Percentiles rank a stretch among this genome's conserved stretches.
Conservation (phyloP, 2,329 filamentous ascomycete genomes). For the Epichloe baconii region DNA sequence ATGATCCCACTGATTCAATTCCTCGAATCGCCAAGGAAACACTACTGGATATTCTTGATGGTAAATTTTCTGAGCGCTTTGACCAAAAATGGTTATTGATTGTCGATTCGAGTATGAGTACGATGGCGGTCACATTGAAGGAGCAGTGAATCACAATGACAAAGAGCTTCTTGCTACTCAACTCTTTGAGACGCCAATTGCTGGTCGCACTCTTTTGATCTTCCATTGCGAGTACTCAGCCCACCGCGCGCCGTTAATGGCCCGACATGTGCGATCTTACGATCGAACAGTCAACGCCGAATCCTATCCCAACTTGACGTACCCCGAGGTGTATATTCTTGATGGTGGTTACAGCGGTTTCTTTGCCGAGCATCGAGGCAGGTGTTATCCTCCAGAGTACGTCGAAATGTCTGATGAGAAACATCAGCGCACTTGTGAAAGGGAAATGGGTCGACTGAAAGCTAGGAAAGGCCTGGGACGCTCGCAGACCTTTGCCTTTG, state of each 20-base stretch:
- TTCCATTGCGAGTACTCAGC: slow-evolving; percentile 99
- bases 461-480: slow-evolving; percentile 75
- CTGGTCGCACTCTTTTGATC: slow-evolving; percentile 66
- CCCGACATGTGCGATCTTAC: slow-evolving; percentile 78
- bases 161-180: slow-evolving; percentile 74
- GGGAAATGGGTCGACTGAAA: slow-evolving; percentile 86
- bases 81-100: slow-evolving; percentile 77
- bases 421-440: slow-evolving; percentile 85
- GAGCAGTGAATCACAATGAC: slow-evolving; percentile 92
- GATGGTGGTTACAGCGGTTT: slow-evolving; percentile 95
- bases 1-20: slow-evolving; percentile 72
- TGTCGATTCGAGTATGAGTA: slow-evolving; percentile 99
- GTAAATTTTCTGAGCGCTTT: slow-evolving; percentile 63
- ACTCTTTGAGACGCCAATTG: slow-evolving; percentile 57
- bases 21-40: slow-evolving; percentile 76
- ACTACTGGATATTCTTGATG: slow-evolving; percentile 76
- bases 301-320: slow-evolving; percentile 78
- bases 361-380: slow-evolving; percentile 62
- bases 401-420: slow-evolving; percentile 92
- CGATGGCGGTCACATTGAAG: slow-evolving; percentile 86
- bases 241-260: slow-evolving; percentile 91
- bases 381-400: slow-evolving; percentile 90
- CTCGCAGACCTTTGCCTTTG: slow-evolving; percentile 92
- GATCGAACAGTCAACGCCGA: slow-evolving; percentile 79
- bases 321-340: slow-evolving; percentile 92